These are phyloP conservation scores for Colletotrichum kahawae DNA, from an alignment of 2,329 filamentous ascomycete genomes.

Conservation along the genomic window DNA sequence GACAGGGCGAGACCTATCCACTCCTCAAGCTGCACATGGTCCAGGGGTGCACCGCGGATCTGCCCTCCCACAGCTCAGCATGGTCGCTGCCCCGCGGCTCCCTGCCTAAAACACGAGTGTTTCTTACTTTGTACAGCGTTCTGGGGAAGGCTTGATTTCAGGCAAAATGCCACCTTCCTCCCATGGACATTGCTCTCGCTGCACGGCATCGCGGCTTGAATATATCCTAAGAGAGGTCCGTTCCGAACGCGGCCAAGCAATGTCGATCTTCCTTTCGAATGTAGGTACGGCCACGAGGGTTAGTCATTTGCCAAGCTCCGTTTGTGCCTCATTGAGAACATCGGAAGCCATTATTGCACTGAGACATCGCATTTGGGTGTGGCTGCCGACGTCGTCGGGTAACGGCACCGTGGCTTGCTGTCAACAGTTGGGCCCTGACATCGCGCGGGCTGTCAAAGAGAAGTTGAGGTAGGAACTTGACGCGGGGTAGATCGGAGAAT, in stretches of 20 bases:
- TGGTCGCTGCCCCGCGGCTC: background rate
- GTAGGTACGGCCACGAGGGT: background rate
- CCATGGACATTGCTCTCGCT: background rate
- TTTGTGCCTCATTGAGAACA: background rate
- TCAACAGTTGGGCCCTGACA: background rate
- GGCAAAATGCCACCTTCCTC: constrained; percentile 3
- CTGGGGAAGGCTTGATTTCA: background rate
- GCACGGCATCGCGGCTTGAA: background rate
- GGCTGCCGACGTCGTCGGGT: background rate
- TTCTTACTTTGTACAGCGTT: background rate
- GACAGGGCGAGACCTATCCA: background rate
- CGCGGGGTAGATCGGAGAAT: background rate
- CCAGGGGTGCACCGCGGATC: constrained; percentile 3
- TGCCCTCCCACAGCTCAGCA: background rate
- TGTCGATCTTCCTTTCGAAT: background rate
- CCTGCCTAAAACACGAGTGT: background rate
- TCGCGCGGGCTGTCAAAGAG: background rate
- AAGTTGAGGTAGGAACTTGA: background rate
- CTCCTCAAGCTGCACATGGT: background rate
- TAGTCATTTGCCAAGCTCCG: background rate
- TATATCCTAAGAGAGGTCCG: background rate
- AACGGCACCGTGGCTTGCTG: background rate
- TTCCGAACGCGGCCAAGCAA: constrained; percentile 7
- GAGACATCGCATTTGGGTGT: background rate
- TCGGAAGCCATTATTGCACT: background rate